Evolutionary conservation across 2,329 filamentous ascomycete species (phyloP).

Genomic region (Capronia epimyces): DNA sequence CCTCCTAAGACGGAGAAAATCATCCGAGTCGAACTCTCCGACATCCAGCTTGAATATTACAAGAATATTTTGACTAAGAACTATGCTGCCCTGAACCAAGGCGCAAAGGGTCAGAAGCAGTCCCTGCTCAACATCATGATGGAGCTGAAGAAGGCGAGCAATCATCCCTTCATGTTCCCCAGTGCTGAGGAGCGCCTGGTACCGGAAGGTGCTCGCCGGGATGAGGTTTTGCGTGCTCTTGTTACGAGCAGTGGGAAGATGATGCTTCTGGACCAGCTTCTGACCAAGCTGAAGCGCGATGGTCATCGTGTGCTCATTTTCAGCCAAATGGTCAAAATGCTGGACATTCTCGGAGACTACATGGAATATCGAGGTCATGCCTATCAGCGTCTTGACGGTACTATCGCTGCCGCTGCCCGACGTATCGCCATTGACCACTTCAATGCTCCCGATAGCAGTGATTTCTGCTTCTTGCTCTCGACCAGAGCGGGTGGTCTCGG

Average conservation of each 20-base stretch:
- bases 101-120: constrained; percentile 83
- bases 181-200: constrained; percentile 87
- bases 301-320: constrained; percentile 96
- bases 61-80: constrained; percentile 98
- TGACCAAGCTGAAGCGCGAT: constrained; percentile 87
- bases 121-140: constrained; percentile 98
- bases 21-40: constrained; percentile 91
- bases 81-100: constrained; percentile 88
- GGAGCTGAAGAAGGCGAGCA: constrained; percentile 98
- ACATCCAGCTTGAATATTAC: constrained; percentile 96
- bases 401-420: constrained; percentile 79
- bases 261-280: constrained; percentile 95
- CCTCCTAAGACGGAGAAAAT: constrained; percentile 98
- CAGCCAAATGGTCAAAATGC: constrained; percentile 99
- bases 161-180: constrained; percentile 96
- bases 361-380: constrained; percentile 88
- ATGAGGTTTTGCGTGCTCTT: constrained; percentile 85
- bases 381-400: constrained; percentile 91
- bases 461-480: constrained; percentile 93
- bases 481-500: constrained; percentile 95
- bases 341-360: constrained; percentile 93
- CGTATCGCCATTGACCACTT: constrained; percentile 97
- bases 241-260: constrained; percentile 98
- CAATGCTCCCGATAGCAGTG: constrained; percentile 90
- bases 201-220: constrained; percentile 70